Evolutionary conservation across 2,329 filamentous ascomycete species (phyloP), one percentile per base, ranked within the genome.

Genomic region (Scorias spongiosa): DNA sequence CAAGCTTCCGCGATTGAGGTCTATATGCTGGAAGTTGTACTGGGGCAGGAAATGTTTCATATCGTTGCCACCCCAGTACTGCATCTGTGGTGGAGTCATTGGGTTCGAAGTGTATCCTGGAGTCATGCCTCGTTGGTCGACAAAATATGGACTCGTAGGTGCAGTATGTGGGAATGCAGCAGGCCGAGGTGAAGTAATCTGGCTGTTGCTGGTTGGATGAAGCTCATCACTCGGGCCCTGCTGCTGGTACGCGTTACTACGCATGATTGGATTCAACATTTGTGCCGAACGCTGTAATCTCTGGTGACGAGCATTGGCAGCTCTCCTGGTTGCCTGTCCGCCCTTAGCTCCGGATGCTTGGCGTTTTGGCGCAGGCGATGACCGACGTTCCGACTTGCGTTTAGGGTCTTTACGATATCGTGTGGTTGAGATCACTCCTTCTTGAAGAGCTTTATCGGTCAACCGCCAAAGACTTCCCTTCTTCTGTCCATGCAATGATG

Each of bases 381-480:
- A 52, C 6, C 53, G 51, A 17, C 46, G 46, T 5, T 51, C 47
- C 2, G 50, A 51, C 29, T 65, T 65, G 50, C 66, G 67, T 51
- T 67, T 66, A 29, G 65, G 63, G 29, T 63, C 58, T 53, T 70
- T 70, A 47, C 68, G 64, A 51, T 69, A 71, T 32, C 67, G 64
- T 0, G 89, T 95, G 1, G 89, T 96, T 46, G 85, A 89, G 62
- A 87, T 78, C 41, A 95, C 83, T 20, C 84, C 84, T 18, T 81
- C 66, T 29, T 85, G 65, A 36, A 84, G 64, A 0, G 85, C 84
- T 60, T 80, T 78, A 1, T 76, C 67, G 30, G 80, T 79, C 20
- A 96, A 67, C 38, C 78, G 74, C 89, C 89, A 96, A 60, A 82
- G 76, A 41, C 74, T 79, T 2, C 75, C 75, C 57, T 82, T 87